These are phyloP conservation scores for Furcasterigmium furcatum DNA, from an alignment of 2,329 filamentous ascomycete genomes.

Conservation along the genomic window DNA sequence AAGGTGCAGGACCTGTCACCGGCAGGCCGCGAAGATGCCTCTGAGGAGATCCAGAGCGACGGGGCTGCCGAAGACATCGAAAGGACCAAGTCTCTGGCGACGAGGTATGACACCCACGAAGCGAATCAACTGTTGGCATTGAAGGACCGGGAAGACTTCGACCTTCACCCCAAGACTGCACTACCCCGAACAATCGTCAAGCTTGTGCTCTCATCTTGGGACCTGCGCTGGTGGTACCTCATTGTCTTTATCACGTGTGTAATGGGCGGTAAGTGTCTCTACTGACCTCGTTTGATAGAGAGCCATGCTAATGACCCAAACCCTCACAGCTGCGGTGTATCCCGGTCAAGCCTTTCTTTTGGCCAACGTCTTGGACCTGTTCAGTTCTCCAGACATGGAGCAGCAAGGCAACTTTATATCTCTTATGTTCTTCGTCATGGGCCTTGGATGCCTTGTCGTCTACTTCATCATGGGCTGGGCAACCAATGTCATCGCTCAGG, in stretches of 20 bases:
- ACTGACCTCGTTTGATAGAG: too few species aligned
- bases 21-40: neutral
- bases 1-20: slow-evolving; percentile 13
- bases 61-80: too few species aligned
- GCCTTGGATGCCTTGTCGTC: slow-evolving; percentile 14
- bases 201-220: too few species aligned
- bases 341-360: slow-evolving; percentile 41
- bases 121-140: neutral
- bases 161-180: too few species aligned
- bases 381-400: slow-evolving; percentile 12
- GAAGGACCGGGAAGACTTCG: slow-evolving; percentile 8
- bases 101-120: neutral
- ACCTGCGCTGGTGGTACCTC: too few species aligned
- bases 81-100: neutral
- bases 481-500: slow-evolving; percentile 15
- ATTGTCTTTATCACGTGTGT: too few species aligned
- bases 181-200: too few species aligned
- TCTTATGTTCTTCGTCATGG: slow-evolving; percentile 24
- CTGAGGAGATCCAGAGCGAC: neutral
- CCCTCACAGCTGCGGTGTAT: slow-evolving; percentile 24
- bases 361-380: slow-evolving; percentile 31
- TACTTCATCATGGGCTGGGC: slow-evolving; percentile 16
- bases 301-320: neutral
- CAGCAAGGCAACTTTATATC: slow-evolving; percentile 33
- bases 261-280: too few species aligned